phyloP scores from a whole-genome alignment of 2,329 filamentous ascomycete species.

The Endoconidiophora laricicola region DNA sequence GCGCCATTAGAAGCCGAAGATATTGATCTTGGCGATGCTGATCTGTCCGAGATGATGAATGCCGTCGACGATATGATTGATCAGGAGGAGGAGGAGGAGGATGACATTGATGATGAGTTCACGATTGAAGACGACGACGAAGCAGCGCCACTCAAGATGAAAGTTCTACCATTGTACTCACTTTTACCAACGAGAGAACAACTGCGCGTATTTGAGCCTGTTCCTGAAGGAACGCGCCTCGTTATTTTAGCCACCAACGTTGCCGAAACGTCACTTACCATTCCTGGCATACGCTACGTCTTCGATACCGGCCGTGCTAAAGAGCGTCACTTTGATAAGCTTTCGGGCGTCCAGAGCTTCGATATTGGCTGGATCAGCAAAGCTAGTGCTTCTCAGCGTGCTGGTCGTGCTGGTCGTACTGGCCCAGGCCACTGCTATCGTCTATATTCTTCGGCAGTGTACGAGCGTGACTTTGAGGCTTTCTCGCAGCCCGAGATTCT shows the following conservation, averaged over 20 bases:
- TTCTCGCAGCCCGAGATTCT: slow-evolving; percentile 81
- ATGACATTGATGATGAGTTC: slow-evolving; percentile 48
- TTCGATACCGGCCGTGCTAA: slow-evolving; percentile 90
- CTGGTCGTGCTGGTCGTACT: slow-evolving; percentile 87
- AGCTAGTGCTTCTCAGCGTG: slow-evolving; percentile 79
- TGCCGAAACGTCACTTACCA: slow-evolving; percentile 91
- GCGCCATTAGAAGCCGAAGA: slow-evolving; percentile 73
- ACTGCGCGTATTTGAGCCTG: slow-evolving; percentile 71
- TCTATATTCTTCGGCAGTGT: slow-evolving; percentile 87
- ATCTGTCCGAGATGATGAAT: slow-evolving; percentile 31
- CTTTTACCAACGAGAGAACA: slow-evolving; percentile 82
- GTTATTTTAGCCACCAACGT: slow-evolving; percentile 93
- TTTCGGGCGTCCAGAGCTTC: slow-evolving; percentile 87
- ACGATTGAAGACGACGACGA: slow-evolving; percentile 43
- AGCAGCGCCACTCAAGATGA: slow-evolving; percentile 50
- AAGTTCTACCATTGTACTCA: slow-evolving; percentile 87
- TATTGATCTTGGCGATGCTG: slow-evolving; percentile 58
- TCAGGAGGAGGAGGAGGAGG: slow-evolving; percentile 40
- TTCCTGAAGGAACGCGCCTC: slow-evolving; percentile 66
- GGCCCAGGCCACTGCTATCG: slow-evolving; percentile 92
- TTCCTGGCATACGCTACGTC: slow-evolving; percentile 86
- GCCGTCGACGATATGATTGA: slow-evolving; percentile 41
- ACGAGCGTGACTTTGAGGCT: slow-evolving; percentile 71
- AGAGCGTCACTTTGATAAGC: slow-evolving; percentile 74
- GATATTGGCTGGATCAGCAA: slow-evolving; percentile 96